These are phyloP conservation scores for Cladosporium sp. DNA, from an alignment of 2,329 filamentous ascomycete species.

Conservation along the genomic window DNA sequence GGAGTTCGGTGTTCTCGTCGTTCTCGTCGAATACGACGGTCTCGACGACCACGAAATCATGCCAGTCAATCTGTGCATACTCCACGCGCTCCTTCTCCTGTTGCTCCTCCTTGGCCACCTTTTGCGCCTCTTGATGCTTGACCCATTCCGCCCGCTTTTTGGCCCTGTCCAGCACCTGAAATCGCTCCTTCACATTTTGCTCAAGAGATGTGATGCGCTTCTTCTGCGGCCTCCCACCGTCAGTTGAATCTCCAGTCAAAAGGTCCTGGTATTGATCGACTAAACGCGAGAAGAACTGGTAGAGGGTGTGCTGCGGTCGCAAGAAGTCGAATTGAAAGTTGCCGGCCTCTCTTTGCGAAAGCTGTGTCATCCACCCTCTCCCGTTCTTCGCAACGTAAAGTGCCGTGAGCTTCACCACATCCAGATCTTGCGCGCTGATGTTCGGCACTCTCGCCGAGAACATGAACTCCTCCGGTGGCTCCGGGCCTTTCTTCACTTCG, in stretches of 20 bases:
- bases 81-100: constrained; percentile 71
- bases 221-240: constrained; percentile 65
- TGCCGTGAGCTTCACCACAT: constrained; percentile 68
- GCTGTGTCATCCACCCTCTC: constrained; percentile 79
- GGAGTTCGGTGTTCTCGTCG: constrained; percentile 79
- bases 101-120: constrained; percentile 81
- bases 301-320: constrained; percentile 87
- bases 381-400: constrained; percentile 91
- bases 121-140: constrained; percentile 77
- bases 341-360: constrained; percentile 80
- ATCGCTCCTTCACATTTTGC: constrained; percentile 71
- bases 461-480: constrained; percentile 77
- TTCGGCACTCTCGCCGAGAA: constrained; percentile 97
- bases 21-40: constrained; percentile 86
- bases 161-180: constrained; percentile 70
- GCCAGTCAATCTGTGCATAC: constrained; percentile 91
- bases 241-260: constrained; percentile 60
- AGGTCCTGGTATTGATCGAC: constrained; percentile 90
- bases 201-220: constrained; percentile 67
- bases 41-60: constrained; percentile 93
- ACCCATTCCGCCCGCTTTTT: constrained; percentile 82
- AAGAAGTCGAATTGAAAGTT: constrained; percentile 97
- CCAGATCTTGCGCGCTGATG: constrained; percentile 89
- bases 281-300: constrained; percentile 89
- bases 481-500: constrained; percentile 68